Conservation (phyloP, 129 eudicot genomes). For the Lactuca sativa region DNA sequence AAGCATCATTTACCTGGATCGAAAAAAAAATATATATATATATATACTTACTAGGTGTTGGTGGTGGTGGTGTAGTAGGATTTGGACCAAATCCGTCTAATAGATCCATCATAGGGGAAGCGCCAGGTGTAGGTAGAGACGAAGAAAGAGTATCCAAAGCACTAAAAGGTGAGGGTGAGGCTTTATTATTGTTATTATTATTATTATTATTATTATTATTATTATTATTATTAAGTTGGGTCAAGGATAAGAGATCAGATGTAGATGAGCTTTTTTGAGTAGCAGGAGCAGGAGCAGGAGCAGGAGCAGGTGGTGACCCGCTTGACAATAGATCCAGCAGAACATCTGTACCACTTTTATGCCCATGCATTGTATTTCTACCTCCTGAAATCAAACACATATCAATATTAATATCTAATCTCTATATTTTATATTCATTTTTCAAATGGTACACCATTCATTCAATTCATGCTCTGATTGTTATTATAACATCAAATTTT, state of each 20-base stretch:
- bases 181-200: conserved; percentile 3
- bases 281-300: conserved; percentile 61
- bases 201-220: too few species aligned
- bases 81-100: conserved; percentile 69
- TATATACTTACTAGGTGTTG: conserved; percentile 54
- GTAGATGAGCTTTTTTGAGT: conserved; percentile 52
- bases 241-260: conserved; percentile 54
- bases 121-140: conserved; percentile 41
- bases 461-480: too few species aligned
- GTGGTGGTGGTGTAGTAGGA: conserved; percentile 31
- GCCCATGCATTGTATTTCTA: conserved; percentile 44
- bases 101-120: conserved; percentile 67
- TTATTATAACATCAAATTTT: too few species aligned
- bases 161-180: conserved; percentile 21
- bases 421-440: too few species aligned
- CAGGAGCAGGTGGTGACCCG: conserved; percentile 68
- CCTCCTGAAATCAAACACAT: conserved; percentile 40
- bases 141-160: conserved; percentile 47
- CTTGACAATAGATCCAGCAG: conserved; percentile 84
- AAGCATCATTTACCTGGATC: too few species aligned
- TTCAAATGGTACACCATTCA: too few species aligned
- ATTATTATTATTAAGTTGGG: conserved; percentile 45
- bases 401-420: background rate
- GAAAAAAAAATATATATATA: too few species aligned
- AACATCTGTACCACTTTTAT: conserved; percentile 72